A percentile compares a stretch with the other conserved stretches of the same genome.
Evolutionary conservation across 1,139 yeast species (phyloP).

Genomic region (Zygoascus meyerae): DNA sequence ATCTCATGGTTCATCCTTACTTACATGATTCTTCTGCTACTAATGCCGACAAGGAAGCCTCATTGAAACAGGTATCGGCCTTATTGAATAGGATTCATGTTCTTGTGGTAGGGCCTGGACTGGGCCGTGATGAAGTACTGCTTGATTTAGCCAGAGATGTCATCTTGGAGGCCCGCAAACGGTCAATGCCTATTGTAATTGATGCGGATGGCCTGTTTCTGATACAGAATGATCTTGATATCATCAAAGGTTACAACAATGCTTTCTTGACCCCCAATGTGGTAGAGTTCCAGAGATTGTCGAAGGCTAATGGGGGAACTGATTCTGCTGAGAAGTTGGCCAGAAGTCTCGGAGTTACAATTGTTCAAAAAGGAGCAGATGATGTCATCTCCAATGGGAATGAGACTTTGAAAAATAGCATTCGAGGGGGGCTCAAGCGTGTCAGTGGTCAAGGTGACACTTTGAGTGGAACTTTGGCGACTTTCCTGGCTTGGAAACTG

Average conservation of each 20-base stretch:
- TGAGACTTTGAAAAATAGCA: slow-evolving; percentile 24
- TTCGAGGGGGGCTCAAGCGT: slow-evolving; percentile 61
- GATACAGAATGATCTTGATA: slow-evolving; percentile 49
- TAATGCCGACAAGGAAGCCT: slow-evolving; percentile 24
- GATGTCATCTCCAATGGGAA: slow-evolving; percentile 58
- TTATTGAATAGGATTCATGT: slow-evolving; percentile 68
- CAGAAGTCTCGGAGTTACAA: slow-evolving; percentile 49
- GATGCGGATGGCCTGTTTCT: slow-evolving; percentile 87
- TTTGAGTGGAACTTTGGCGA: slow-evolving; percentile 62
- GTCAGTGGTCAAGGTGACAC: slow-evolving; percentile 93
- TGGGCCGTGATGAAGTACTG: slow-evolving; percentile 77
- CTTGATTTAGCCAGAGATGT: slow-evolving; percentile 52
- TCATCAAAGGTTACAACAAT: slow-evolving; percentile 45
- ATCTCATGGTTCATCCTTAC: slow-evolving; percentile 94
- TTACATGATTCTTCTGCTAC: slow-evolving; percentile 36
- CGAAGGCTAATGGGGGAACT: slow-evolving; percentile 35
- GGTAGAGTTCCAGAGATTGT: slow-evolving; percentile 70
- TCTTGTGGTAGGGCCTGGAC: slow-evolving; percentile 88
- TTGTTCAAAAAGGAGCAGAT: slow-evolving; percentile 63
- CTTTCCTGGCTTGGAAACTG: slow-evolving; percentile 59
- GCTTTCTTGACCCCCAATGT: slow-evolving; percentile 87
- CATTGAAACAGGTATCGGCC: slow-evolving; percentile 50
- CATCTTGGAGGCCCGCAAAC: slow-evolving; percentile 49
- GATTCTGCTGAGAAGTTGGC: slow-evolving; percentile 16
- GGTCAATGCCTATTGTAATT: slow-evolving; percentile 59